Conservation (phyloP, 139 green algal species). For the Tetradesmus lagerheimii region DNA sequence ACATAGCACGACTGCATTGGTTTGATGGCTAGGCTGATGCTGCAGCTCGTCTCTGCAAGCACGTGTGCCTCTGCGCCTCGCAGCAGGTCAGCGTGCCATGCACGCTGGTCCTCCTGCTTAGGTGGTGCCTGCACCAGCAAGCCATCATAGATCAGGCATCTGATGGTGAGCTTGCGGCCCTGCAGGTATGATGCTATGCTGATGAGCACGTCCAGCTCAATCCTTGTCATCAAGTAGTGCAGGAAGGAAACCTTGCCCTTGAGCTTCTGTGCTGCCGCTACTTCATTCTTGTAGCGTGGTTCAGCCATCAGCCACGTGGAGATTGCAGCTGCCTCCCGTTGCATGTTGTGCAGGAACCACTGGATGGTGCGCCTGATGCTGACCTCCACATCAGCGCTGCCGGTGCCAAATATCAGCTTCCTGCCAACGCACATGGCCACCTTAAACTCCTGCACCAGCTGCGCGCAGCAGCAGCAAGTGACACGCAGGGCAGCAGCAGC, state of each 20-base stretch:
- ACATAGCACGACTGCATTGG: not conserved
- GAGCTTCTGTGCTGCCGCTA: not conserved
- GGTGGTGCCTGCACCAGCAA: not conserved
- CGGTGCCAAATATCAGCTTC: too few relatives aligned
- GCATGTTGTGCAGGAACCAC: not conserved
- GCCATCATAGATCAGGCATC: constrained; percentile 17
- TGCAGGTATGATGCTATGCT: not conserved
- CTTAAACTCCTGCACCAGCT: too few relatives aligned
- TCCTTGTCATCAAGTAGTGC: constrained; percentile 9
- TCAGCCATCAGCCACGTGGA: not conserved
- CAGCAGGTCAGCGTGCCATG: not conserved
- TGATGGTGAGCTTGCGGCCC: not conserved
- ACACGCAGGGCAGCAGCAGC: too few relatives aligned
- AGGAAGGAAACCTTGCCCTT: constrained; percentile 11
- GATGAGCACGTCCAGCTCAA: constrained; percentile 15
- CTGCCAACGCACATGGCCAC: too few relatives aligned
- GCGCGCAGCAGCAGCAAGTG: too few relatives aligned
- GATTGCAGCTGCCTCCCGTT: not conserved
- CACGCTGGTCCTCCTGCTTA: not conserved
- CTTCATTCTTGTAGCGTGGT: not conserved
- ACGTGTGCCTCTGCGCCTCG: not conserved
- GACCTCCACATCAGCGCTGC: too few relatives aligned
- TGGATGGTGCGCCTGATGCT: too few relatives aligned
- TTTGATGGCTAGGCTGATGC: not conserved
- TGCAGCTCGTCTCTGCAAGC: not conserved